phyloP scores from a whole-genome alignment of 108 stramenopile genomes.

The Pseudonitzschia multiseries region DNA sequence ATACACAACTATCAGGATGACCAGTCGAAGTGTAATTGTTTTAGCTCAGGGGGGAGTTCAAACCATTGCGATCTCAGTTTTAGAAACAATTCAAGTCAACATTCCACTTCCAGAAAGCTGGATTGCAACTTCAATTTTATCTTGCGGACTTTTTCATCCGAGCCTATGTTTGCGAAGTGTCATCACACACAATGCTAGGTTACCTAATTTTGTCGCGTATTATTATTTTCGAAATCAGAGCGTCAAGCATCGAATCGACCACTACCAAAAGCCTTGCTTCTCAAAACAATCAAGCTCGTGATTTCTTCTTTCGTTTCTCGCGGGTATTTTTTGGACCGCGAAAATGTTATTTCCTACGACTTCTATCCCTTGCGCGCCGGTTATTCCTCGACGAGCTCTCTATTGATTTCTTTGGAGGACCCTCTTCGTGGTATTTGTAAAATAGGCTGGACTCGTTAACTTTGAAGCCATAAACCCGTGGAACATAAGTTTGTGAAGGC shows the following conservation, averaged over 20 bases:
- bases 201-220: neutral
- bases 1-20: neutral
- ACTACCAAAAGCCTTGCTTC: neutral
- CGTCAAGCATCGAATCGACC: neutral
- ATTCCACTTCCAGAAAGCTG: neutral
- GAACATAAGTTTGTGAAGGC: conserved; percentile 85
- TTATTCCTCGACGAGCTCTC: conserved; percentile 17
- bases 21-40: neutral
- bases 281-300: neutral
- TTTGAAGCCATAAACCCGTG: conserved; percentile 95
- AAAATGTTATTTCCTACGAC: conserved; percentile 18
- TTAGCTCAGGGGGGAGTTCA: neutral
- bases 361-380: conserved; percentile 20
- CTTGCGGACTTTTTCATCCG: too few species aligned
- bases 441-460: conserved; percentile 82
- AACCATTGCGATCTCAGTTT: neutral
- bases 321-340: too few species aligned
- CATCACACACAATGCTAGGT: too few species aligned
- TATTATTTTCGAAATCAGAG: neutral
- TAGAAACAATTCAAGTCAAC: neutral
- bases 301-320: neutral
- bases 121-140: neutral
- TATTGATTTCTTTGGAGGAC: conserved; percentile 21
- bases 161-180: too few species aligned
- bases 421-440: conserved; percentile 78